These are phyloP conservation scores for Annulohypoxylon nitens DNA, from an alignment of 495 filamentous ascomycete species.

Conservation along the genomic window DNA sequence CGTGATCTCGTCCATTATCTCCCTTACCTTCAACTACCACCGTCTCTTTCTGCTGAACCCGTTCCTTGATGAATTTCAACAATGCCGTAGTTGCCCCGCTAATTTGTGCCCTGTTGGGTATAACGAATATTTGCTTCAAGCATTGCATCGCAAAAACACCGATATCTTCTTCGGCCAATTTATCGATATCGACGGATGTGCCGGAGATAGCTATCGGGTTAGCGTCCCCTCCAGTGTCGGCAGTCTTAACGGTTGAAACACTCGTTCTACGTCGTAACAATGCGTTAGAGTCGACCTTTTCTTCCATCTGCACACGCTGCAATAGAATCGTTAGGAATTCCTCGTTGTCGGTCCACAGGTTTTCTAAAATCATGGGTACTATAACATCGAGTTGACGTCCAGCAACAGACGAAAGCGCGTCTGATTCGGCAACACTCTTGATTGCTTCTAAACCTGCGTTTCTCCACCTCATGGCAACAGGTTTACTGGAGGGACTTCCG, in stretches of 20 bases:
- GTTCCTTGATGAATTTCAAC: slow-evolving; percentile 76
- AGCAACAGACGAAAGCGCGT: slow-evolving; percentile 78
- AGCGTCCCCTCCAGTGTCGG: slow-evolving; percentile 71
- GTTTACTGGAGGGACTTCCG: slow-evolving; percentile 70
- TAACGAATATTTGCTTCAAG: slow-evolving; percentile 81
- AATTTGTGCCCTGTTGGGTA: slow-evolving; percentile 81
- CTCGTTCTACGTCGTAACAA: slow-evolving; percentile 76
- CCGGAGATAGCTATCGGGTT: slow-evolving; percentile 79
- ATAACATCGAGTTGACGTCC: slow-evolving; percentile 79
- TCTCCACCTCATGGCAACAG: slow-evolving; percentile 85
- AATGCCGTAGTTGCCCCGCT: slow-evolving; percentile 77
- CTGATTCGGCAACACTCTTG: slow-evolving; percentile 80
- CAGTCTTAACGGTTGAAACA: slow-evolving; percentile 79
- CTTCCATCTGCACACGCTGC: slow-evolving; percentile 70
- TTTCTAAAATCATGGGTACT: slow-evolving; percentile 85
- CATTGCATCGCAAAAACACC: slow-evolving; percentile 84
- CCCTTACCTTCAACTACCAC: slow-evolving; percentile 53
- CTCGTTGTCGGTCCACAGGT: slow-evolving; percentile 82
- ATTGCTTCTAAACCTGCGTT: slow-evolving; percentile 84
- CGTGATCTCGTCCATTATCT: slow-evolving; percentile 58
- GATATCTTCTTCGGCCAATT: slow-evolving; percentile 87
- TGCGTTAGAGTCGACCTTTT: slow-evolving; percentile 73
- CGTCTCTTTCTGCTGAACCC: slow-evolving; percentile 64
- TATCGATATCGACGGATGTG: slow-evolving; percentile 85
- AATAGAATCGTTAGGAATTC: slow-evolving; percentile 73